Percentiles rank a stretch among this genome's conserved stretches.
These are phyloP conservation scores for Gossypium davidsonii DNA, from an alignment of 441 rosid genomes.

Conservation along the genomic window DNA sequence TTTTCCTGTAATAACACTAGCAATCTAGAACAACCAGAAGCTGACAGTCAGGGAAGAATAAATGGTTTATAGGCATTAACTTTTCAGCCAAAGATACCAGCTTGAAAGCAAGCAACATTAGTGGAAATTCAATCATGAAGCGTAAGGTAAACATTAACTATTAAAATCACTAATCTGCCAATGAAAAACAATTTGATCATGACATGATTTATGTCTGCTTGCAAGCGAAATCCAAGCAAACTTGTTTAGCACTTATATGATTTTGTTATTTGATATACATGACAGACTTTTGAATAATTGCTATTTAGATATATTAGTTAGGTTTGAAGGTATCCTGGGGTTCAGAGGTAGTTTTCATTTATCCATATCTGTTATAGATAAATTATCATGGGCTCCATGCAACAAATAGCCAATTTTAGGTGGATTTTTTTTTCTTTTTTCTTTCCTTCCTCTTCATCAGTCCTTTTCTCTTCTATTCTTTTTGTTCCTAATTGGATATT, in stretches of 20 bases:
- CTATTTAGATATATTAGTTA: neutral
- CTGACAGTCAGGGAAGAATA: conserved; percentile 2
- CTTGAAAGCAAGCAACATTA: conserved; percentile 4
- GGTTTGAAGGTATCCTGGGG: conserved; percentile 6
- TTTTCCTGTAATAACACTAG: conserved; percentile 5
- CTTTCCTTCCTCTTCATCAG: conserved; percentile 2
- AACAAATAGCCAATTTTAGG: neutral
- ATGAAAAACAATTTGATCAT: neutral
- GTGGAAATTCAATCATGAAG: conserved; percentile 1
- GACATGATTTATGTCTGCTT: neutral
- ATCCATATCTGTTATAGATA: conserved; percentile 2
- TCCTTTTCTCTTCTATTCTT: neutral
- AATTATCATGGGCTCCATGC: neutral
- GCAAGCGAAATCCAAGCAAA: neutral
- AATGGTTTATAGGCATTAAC: neutral
- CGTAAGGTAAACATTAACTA: neutral
- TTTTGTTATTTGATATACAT: neutral
- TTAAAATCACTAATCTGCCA: neutral
- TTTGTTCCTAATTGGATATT: neutral
- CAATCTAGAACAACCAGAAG: conserved; percentile 11
- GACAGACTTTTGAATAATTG: neutral
- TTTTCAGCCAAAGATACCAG: neutral
- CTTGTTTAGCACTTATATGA: neutral
- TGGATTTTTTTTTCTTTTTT: neutral
- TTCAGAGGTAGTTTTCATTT: neutral